Conservation (phyloP, 805 yeast genomes). For the Teunomyces aglyptinius region DNA sequence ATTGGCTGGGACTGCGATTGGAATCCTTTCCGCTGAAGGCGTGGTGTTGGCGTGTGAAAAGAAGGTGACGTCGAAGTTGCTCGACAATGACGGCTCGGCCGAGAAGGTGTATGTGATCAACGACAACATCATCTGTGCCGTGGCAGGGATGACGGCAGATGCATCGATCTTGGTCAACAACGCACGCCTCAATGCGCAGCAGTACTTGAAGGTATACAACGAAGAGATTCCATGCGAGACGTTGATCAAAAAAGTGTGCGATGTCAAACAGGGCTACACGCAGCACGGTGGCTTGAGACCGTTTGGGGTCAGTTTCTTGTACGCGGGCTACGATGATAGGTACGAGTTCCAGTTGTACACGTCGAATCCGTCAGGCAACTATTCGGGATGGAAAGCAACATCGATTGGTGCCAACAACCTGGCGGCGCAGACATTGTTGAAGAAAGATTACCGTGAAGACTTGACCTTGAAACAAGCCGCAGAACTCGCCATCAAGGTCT, state of each 20-base stretch:
- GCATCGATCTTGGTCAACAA: constrained; percentile 86
- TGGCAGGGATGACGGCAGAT: constrained; percentile 97
- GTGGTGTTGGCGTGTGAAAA: constrained; percentile 96
- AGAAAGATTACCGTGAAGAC: constrained; percentile 91
- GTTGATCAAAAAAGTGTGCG: constrained; percentile 84
- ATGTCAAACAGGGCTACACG: constrained; percentile 95
- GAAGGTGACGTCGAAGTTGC: constrained; percentile 86
- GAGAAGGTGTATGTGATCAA: constrained; percentile 88
- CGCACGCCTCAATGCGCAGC: constrained; percentile 84
- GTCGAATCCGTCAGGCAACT: constrained; percentile 96
- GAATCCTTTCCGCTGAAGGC: constrained; percentile 75
- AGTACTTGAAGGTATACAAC: constrained; percentile 78
- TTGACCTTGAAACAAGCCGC: constrained; percentile 71
- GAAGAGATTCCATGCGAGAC: constrained; percentile 94
- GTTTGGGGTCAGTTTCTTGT: constrained; percentile 93
- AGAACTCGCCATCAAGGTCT: constrained; percentile 83
- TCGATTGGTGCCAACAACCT: constrained; percentile 94
- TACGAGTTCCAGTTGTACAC: constrained; percentile 90
- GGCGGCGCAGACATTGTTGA: constrained; percentile 92
- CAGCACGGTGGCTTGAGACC: constrained; percentile 99
- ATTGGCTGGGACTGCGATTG: constrained; percentile 81
- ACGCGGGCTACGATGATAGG: constrained; percentile 92
- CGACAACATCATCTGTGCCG: constrained; percentile 86
- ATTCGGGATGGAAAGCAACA: constrained; percentile 98
- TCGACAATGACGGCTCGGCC: constrained; percentile 90